A percentile compares a stretch with the other conserved stretches of the same genome.
These are phyloP conservation scores for Diutina rugosa DNA, from an alignment of 1,139 yeast genomes.

Conservation along the genomic window DNA sequence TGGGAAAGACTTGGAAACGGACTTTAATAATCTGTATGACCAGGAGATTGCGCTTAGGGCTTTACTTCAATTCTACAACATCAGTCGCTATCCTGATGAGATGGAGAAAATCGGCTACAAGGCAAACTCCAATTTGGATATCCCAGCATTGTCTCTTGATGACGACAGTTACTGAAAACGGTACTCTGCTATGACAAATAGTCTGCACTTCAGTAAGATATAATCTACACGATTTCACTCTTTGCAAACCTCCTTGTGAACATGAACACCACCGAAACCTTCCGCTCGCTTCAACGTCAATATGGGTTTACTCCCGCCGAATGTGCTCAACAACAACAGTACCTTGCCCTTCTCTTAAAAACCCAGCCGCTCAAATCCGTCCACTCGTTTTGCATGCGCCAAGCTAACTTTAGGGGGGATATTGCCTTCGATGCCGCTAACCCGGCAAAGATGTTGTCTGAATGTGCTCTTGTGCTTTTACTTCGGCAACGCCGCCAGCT, in stretches of 20 bases:
- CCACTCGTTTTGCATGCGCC: neutral
- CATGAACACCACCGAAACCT: neutral
- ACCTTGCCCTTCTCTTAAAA: neutral
- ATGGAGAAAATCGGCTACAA: constrained; percentile 48
- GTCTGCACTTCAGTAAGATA: neutral
- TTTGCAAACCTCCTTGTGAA: neutral
- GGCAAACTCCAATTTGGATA: constrained; percentile 8
- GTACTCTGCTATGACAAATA: neutral
- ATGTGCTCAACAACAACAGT: neutral
- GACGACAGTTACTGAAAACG: neutral
- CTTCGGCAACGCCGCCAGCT: neutral
- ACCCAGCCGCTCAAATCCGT: neutral
- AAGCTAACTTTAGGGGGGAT: neutral
- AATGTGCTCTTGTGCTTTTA: neutral
- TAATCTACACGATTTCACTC: neutral
- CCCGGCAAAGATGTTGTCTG: neutral
- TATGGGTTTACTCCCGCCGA: neutral
- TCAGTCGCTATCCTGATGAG: constrained; percentile 36
- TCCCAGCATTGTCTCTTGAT: neutral
- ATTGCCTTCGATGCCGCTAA: neutral
- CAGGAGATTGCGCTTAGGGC: constrained; percentile 83
- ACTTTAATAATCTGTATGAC: constrained; percentile 66
- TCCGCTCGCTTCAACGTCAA: neutral
- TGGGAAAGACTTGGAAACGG: constrained; percentile 68
- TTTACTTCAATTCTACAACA: constrained; percentile 66